phyloP scores from a whole-genome alignment of 2,329 filamentous ascomycete species.

The Diaporthe amygdali region DNA sequence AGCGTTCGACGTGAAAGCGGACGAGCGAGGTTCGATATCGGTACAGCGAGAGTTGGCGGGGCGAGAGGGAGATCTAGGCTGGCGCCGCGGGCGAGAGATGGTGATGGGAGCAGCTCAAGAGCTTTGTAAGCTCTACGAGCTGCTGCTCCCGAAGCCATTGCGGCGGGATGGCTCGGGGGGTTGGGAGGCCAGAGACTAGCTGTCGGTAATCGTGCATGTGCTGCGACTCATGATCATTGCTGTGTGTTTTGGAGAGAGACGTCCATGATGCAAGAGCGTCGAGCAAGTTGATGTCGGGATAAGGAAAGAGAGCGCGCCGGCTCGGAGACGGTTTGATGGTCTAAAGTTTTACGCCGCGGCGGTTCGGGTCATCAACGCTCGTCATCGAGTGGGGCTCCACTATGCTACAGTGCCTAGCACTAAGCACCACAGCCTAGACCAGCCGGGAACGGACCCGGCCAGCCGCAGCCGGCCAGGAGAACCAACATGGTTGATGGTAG shows the following conservation, averaged over 20 bases:
- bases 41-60: background rate
- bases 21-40: constrained; percentile 26
- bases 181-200: constrained; percentile 11
- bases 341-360: constrained; percentile 17
- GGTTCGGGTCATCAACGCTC: constrained; percentile 5
- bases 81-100: constrained; percentile 40
- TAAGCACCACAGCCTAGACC: background rate
- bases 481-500: no score
- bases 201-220: constrained; percentile 1
- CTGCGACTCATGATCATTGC: constrained; percentile 22
- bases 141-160: constrained; percentile 54
- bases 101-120: constrained; percentile 49
- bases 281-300: background rate
- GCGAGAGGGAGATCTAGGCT: background rate
- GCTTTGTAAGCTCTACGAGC: constrained; percentile 43
- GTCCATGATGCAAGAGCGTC: background rate
- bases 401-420: background rate
- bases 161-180: constrained; percentile 26
- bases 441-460: no score
- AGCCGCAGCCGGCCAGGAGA: no score
- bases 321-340: background rate
- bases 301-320: background rate
- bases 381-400: constrained; percentile 15
- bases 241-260: background rate
- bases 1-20: background rate